A percentile compares a stretch with the other conserved stretches of the same genome.
These are phyloP conservation scores for Pittosporum tobira DNA, from an alignment of 129 eudicot genomes.

Conservation along the genomic window DNA sequence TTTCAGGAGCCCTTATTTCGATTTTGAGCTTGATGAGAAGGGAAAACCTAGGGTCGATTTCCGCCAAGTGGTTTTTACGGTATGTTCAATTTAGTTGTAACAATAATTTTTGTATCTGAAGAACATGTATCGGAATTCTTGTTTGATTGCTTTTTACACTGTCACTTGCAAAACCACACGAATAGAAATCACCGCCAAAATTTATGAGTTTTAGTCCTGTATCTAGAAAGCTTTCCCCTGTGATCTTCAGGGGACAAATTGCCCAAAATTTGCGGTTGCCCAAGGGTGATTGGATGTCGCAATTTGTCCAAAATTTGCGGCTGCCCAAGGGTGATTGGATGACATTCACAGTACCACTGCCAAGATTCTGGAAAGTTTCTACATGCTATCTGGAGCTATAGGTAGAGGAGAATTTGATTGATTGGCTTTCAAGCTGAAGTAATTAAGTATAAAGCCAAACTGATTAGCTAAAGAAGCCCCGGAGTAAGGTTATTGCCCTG, in stretches of 20 bases:
- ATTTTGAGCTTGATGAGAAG: too few relatives aligned
- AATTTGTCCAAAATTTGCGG: constrained; percentile 33
- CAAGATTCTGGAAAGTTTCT: constrained; percentile 29
- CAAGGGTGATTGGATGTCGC: constrained; percentile 50
- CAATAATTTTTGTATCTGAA: too few relatives aligned
- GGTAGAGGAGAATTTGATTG: not conserved
- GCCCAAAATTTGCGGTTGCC: constrained; percentile 36
- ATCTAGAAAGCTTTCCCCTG: constrained; percentile 87
- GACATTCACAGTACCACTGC: constrained; percentile 45
- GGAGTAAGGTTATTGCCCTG: too few relatives aligned
- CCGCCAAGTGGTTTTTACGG: too few relatives aligned
- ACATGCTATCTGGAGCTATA: not conserved
- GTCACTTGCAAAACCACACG: too few relatives aligned
- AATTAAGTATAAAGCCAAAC: not conserved
- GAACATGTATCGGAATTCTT: too few relatives aligned
- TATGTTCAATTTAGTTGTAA: too few relatives aligned
- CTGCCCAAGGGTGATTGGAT: constrained; percentile 49
- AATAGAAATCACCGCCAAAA: constrained; percentile 35
- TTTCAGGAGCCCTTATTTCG: too few relatives aligned
- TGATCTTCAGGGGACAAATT: constrained; percentile 57
- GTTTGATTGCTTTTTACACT: too few relatives aligned
- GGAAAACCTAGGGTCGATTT: too few relatives aligned
- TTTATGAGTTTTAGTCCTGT: constrained; percentile 82
- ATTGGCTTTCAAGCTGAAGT: constrained; percentile 1
- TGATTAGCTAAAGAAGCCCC: not conserved